Base-by-base conservation (phyloP, 2,329 filamentous ascomycete species). In the Fusarium sp. region DNA sequence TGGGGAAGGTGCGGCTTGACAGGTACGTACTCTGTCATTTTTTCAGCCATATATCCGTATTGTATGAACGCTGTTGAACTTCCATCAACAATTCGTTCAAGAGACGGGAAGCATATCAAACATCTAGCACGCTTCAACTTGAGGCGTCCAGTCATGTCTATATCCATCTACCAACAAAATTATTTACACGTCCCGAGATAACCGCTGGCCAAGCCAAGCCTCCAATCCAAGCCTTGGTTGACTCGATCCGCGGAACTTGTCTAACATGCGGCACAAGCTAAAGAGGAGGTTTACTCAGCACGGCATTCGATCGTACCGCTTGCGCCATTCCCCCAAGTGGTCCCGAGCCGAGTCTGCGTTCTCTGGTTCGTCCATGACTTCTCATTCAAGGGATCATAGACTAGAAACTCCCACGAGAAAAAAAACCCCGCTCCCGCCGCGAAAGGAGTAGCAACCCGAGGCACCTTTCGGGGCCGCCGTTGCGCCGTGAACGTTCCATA, bases 331-430 rank as follows among this genome's bases (percentile, higher is more conserved):
- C 64, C 55, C 60, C 38, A 66, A 64, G 72, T 73, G 72, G 72
- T 69, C 61, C 72, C 64, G 49, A 69, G 53, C 56, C 55, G 69
- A 64, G 59, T 33, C 63, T 44, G n/a, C 56, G 44, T 22, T 36
- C 60, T 62, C 64, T 75, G 70, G 73, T 75, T 75, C 70, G 73
- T 64, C 62, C 62, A 59, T 62, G 22, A n/a, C 10, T 49, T 60
- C 27, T 56, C 40, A 35, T 64, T 75, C 73, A 67, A 69, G 31
- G 73, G 62, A 75, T 75, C 73, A 75, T 75, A 75, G 73, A 67
- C 61, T 64, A n/a, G 17, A 38, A 36, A 33, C 46, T 40, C 35
- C n/a, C 51, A n/a, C 53, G 14, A 55, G 64, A 61, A 55, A 67
- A 61, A 58, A 56, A 62, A 67, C 70, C 70, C 72, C 73, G 55